These are phyloP conservation scores for Melastoma candidum DNA, from an alignment of 441 rosid genomes.

Conservation along the genomic window DNA sequence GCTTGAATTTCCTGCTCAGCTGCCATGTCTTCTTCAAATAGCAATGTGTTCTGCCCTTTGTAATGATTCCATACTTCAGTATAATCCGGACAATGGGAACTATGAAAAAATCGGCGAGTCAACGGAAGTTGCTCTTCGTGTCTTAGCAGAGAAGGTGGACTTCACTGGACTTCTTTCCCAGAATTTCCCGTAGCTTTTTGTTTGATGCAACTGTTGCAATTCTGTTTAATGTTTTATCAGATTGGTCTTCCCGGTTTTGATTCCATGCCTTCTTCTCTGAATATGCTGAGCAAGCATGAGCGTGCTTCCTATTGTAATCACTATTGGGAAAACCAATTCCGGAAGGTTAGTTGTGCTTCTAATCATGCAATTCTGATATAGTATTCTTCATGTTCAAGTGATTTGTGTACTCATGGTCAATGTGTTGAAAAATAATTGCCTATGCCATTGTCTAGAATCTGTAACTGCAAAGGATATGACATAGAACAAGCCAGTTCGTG, in stretches of 20 bases:
- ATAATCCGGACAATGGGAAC: conserved; percentile 86
- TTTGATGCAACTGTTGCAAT: conserved; percentile 13
- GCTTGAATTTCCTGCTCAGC: conserved; percentile 90
- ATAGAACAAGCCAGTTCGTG: no score
- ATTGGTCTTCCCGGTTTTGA: conserved; percentile 99
- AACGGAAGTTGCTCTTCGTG: conserved; percentile 98
- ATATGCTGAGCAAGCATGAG: conserved; percentile 89
- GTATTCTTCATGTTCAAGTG: no score
- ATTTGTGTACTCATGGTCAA: no score
- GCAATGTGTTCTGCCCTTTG: conserved; percentile 98
- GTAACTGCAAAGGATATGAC: no score
- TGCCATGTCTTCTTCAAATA: conserved; percentile 89
- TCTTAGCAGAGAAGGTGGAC: conserved; percentile 83
- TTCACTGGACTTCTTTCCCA: conserved; percentile 16
- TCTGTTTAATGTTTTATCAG: conserved; percentile 37
- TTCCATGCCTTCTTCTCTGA: conserved; percentile 90
- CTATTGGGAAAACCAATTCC: conserved; percentile 90
- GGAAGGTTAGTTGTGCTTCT: conserved; percentile 47
- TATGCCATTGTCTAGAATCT: no score
- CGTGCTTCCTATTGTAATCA: conserved; percentile 98
- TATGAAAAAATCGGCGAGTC: conserved; percentile 99
- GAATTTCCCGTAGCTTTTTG: conserved; percentile 8
- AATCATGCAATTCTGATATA: no score
- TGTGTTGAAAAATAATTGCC: no score
- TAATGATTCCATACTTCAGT: conserved; percentile 91